These are phyloP conservation scores for Cryptococcus sp. DNA, from an alignment of 1,284 basidiomycete genomes.

Conservation along the genomic window DNA sequence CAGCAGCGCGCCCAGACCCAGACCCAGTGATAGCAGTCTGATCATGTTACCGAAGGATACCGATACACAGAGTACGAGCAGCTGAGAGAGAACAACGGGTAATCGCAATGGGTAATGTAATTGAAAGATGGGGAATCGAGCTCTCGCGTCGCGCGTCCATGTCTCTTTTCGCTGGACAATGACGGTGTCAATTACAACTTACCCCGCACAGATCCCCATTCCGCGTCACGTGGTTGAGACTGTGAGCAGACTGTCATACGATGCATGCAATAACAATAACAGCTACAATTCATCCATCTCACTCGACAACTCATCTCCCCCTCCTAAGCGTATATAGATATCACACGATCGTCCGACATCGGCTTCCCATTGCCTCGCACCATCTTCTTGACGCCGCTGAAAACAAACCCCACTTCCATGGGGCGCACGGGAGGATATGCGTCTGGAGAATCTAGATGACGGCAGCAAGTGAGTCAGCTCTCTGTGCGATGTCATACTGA, in stretches of 20 bases:
- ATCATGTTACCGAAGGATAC: slow-evolving; percentile 9
- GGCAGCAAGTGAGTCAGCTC: slow-evolving; percentile 46
- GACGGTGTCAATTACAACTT: too few species aligned
- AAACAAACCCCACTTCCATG: neutral
- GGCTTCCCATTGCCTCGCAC: too few species aligned
- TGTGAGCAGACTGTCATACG: too few species aligned
- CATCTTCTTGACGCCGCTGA: too few species aligned
- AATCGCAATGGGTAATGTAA: neutral
- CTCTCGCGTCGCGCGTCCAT: neutral
- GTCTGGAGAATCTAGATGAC: slow-evolving; percentile 47
- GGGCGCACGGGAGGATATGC: slow-evolving; percentile 23
- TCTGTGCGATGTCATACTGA: neutral
- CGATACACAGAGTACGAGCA: neutral
- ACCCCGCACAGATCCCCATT: too few species aligned
- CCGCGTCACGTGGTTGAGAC: too few species aligned
- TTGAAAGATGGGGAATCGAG: neutral
- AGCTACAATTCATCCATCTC: too few species aligned
- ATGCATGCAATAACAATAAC: too few species aligned
- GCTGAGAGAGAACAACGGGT: neutral
- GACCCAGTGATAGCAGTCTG: slow-evolving; percentile 1
- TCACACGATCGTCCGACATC: too few species aligned
- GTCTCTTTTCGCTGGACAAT: too few species aligned
- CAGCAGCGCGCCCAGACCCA: slow-evolving; percentile 10
- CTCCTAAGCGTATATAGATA: too few species aligned
- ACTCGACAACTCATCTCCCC: too few species aligned